These are phyloP conservation scores for Protostelium mycophagum DNA, from an alignment of 78 protist species.

Conservation along the genomic window DNA sequence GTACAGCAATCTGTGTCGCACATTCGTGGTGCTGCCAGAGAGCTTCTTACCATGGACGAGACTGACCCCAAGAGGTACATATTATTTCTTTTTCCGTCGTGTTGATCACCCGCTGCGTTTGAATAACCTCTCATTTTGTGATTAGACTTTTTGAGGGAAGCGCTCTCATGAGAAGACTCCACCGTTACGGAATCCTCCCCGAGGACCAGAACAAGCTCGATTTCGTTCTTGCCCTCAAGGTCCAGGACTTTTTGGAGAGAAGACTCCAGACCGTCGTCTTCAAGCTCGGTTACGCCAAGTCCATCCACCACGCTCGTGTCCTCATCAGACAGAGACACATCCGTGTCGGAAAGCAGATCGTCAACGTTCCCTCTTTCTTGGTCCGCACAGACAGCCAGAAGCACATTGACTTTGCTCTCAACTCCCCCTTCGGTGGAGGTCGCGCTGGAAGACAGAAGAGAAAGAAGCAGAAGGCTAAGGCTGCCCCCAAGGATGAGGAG, in stretches of 20 bases:
- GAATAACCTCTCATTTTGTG: background rate
- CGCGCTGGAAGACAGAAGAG: constrained; percentile 95
- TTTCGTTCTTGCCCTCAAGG: constrained; percentile 95
- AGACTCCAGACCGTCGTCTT: constrained; percentile 98
- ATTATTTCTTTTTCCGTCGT: background rate
- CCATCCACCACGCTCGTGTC: constrained; percentile 99
- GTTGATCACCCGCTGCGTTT: background rate
- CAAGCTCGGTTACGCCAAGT: constrained; percentile 92
- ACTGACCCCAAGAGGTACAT: constrained; percentile 46
- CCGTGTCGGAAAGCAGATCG: constrained; percentile 99
- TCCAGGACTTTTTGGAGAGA: constrained; percentile 95
- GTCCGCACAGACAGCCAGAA: constrained; percentile 97
- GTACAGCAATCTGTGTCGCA: constrained; percentile 91
- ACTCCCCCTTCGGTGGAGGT: constrained; percentile 89
- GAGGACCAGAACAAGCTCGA: constrained; percentile 94
- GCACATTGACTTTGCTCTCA: constrained; percentile 92
- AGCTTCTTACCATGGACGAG: constrained; percentile 95
- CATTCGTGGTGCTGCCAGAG: constrained; percentile 97
- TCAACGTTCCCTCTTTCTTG: constrained; percentile 96
- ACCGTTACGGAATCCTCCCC: constrained; percentile 92
- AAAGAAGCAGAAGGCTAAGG: constrained; percentile 23
- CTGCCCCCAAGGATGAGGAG: background rate
- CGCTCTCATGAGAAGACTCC: constrained; percentile 95
- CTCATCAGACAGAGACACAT: constrained; percentile 98
- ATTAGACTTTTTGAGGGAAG: constrained; percentile 89